Conservation (phyloP, 192 early-diverging fungal species). For the Backusella liffmaniae region DNA sequence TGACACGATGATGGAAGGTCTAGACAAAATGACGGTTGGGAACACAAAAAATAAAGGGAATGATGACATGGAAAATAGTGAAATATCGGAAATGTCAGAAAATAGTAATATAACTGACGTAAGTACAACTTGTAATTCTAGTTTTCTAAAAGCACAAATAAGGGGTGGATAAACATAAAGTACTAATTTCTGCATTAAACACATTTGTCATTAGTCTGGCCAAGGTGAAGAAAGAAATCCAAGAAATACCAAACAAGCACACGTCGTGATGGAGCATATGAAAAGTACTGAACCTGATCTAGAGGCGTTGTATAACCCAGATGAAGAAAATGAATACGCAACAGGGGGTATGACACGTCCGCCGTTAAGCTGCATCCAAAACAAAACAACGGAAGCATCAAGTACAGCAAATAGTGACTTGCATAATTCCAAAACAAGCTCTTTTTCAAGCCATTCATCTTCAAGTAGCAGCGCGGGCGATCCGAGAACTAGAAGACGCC, state of each 20-base stretch:
- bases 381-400: neutral
- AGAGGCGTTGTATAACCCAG: neutral
- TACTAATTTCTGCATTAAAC: neutral
- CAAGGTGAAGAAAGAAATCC: neutral
- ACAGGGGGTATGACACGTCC: neutral
- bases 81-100: neutral
- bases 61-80: neutral
- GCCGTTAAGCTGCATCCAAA: neutral
- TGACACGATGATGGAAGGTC: neutral
- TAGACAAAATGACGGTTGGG: neutral
- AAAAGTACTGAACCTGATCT: neutral
- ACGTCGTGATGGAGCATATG: neutral
- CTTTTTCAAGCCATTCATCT: conserved; percentile 9
- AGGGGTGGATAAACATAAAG: neutral
- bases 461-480: neutral
- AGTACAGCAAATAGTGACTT: neutral
- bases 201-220: neutral
- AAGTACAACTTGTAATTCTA: neutral
- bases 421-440: neutral
- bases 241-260: neutral
- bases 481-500: neutral
- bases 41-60: neutral
- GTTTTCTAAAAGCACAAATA: neutral
- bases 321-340: neutral
- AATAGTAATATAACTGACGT: neutral